Evolutionary conservation across 1,284 basidiomycete species (phyloP), one percentile per base, ranked within the genome.

Genomic region (Agaricales sp.): DNA sequence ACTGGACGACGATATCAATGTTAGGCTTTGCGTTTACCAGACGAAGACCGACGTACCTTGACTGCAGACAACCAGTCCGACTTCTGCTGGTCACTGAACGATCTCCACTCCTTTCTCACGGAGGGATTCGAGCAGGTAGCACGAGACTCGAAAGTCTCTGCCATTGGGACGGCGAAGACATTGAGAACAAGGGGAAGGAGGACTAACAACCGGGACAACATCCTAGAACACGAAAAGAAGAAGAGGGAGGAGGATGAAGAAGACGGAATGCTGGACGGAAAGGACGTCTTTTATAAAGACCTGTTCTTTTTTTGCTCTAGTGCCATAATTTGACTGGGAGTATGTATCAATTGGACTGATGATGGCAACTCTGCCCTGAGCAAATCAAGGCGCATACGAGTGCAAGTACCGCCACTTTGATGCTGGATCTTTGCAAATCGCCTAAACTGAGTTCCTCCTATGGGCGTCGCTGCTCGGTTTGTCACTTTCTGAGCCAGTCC

Each of bases 51-150:
- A 41, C 16, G 4, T 16, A 41, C 39, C 16, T 41, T 41, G 6
- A 41, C 19, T 20, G n/a, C 39, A 4, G 39, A n/a, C n/a, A 41
- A 16, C 39, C 39, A 41, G 4, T 41, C 8, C 39, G 13, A 4
- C 39, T 41, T 41, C 39, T 41, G 8, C 16, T 41, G 39, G 18
- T 8, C 6, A 16, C 8, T 41, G 16, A 41, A 41, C 39, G 39
- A 41, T 16, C 39, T n/a, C 39, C 39, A 41, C 39, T 41, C 39
- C 18, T 41, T 41, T 16, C 39, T 41, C 16, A 41, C 39, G 18
- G 39, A 16, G 16, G 39, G 39, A 16, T 41, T 41, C 8, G 39
- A 8, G 18, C 39, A 41, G 4, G 13, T 8, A 6, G 39, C 39
- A 6, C 39, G 39, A 4, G 39, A 8, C 8, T 41, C 39, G 39